These are phyloP conservation scores for Paracoccidioides brasiliensis DNA, from an alignment of 2,329 filamentous ascomycete species.

Conservation along the genomic window DNA sequence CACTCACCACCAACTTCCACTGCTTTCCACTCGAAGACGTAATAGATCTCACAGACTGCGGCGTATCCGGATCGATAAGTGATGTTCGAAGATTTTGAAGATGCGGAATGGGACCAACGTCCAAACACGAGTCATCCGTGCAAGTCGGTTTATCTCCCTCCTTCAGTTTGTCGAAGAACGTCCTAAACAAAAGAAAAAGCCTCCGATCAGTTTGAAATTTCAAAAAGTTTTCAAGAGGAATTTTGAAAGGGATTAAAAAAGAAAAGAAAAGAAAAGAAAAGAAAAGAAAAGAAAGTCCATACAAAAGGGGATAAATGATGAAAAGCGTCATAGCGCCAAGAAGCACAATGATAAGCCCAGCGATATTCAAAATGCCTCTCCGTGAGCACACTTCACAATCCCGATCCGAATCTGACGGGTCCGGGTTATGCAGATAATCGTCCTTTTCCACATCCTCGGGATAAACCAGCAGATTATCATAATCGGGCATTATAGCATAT, in stretches of 20 bases:
- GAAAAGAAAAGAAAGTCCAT: slow-evolving; percentile 20
- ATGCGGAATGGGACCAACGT: slow-evolving; percentile 37
- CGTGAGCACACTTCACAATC: slow-evolving; percentile 54
- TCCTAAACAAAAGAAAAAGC: slow-evolving; percentile 28
- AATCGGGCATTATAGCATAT: slow-evolving; percentile 54
- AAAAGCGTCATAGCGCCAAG: slow-evolving; percentile 52
- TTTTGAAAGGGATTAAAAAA: no score
- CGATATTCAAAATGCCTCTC: slow-evolving; percentile 51
- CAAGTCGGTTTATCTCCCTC: slow-evolving; percentile 21
- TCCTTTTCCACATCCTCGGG: slow-evolving; percentile 63
- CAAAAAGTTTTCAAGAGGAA: no score
- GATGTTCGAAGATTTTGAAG: slow-evolving; percentile 48
- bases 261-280: no score
- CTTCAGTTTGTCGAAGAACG: slow-evolving; percentile 40
- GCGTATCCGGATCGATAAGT: slow-evolving; percentile 57
- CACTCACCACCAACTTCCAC: slow-evolving; percentile 46
- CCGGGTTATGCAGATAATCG: slow-evolving; percentile 58
- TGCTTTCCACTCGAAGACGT: slow-evolving; percentile 46
- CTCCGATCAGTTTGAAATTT: no score
- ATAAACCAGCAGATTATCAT: slow-evolving; percentile 52
- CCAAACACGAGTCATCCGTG: slow-evolving; percentile 36
- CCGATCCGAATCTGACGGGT: slow-evolving; percentile 47
- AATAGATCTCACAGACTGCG: slow-evolving; percentile 42
- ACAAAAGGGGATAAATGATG: slow-evolving; percentile 58
- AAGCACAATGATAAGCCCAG: slow-evolving; percentile 47